Conservation (phyloP, 225 moss, liverwort and hornwort species). For the Antitrichia curtipendula region DNA sequence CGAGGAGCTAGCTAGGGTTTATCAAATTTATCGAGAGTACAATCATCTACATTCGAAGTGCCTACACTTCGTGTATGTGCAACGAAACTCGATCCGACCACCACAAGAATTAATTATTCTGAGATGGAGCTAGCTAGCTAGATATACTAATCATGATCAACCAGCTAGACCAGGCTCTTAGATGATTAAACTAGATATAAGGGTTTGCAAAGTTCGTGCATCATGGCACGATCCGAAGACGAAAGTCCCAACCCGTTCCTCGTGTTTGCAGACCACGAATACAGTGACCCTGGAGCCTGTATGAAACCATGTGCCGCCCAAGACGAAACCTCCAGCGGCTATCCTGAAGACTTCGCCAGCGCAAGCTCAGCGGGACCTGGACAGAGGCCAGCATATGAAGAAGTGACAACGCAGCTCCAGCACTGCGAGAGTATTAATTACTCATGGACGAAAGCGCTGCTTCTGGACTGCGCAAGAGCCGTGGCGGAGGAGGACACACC, state of each 20-base stretch:
- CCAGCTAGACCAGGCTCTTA: neutral
- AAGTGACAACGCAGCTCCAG: neutral
- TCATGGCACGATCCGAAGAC: slow-evolving; percentile 4
- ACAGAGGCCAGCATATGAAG: neutral
- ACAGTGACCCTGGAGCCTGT: neutral
- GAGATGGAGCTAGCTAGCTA: neutral
- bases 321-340: neutral
- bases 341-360: neutral
- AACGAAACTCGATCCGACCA: neutral
- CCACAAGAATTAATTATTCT: neutral
- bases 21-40: neutral
- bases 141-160: neutral
- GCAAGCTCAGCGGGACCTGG: neutral
- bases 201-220: neutral
- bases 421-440: neutral
- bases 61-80: neutral
- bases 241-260: neutral
- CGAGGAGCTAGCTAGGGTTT: neutral
- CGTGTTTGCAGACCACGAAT: neutral
- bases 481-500: slow-evolving; percentile 17
- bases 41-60: neutral
- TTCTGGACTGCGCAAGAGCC: slow-evolving; percentile 50
- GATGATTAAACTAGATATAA: neutral
- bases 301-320: neutral
- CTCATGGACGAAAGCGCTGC: slow-evolving; percentile 26